Evolutionary conservation across 2,329 filamentous ascomycete species (phyloP).

Genomic region (Allantophomopsis cytisporea): DNA sequence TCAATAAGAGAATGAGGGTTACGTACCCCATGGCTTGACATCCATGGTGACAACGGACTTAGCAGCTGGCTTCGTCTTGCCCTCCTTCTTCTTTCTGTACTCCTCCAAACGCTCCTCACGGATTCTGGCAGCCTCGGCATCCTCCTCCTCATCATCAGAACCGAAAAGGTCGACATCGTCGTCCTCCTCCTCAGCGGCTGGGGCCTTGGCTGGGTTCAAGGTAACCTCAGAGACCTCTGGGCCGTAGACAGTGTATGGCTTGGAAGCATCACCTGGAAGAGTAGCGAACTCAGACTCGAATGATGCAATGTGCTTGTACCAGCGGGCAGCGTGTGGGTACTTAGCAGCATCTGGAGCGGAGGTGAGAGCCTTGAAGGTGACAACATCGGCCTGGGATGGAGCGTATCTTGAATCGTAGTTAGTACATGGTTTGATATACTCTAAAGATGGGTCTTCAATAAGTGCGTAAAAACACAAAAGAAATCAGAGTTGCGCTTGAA

Average conservation of each 20-base stretch:
- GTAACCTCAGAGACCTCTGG: constrained; percentile 68
- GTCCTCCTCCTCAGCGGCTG: constrained; percentile 58
- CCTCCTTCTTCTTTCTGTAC: constrained; percentile 95
- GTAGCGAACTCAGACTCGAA: constrained; percentile 87
- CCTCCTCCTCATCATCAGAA: constrained; percentile 87
- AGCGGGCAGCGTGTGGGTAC: constrained; percentile 88
- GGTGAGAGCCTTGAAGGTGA: constrained; percentile 81
- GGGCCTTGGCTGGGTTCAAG: constrained; percentile 76
- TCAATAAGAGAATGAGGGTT: constrained; percentile 1
- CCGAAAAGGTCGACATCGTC: constrained; percentile 91
- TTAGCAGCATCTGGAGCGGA: constrained; percentile 65
- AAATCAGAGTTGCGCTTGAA: constrained; percentile 64
- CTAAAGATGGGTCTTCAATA: not conserved
- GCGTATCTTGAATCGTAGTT: constrained; percentile 25
- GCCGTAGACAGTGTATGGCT: constrained; percentile 82
- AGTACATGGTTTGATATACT: constrained; percentile 2
- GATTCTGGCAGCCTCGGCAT: constrained; percentile 70
- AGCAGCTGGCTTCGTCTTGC: constrained; percentile 80
- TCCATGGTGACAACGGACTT: constrained; percentile 95
- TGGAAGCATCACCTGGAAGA: constrained; percentile 81
- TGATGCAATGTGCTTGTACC: constrained; percentile 97
- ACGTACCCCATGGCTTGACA: constrained; percentile 97
- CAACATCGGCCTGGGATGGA: constrained; percentile 91
- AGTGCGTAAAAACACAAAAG: constrained; percentile 6
- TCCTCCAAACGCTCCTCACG: constrained; percentile 84